A percentile compares a stretch with the other conserved stretches of the same genome.
These are phyloP conservation scores for Leishmania arabica DNA, from an alignment of 208 protist genomes.

Conservation along the genomic window DNA sequence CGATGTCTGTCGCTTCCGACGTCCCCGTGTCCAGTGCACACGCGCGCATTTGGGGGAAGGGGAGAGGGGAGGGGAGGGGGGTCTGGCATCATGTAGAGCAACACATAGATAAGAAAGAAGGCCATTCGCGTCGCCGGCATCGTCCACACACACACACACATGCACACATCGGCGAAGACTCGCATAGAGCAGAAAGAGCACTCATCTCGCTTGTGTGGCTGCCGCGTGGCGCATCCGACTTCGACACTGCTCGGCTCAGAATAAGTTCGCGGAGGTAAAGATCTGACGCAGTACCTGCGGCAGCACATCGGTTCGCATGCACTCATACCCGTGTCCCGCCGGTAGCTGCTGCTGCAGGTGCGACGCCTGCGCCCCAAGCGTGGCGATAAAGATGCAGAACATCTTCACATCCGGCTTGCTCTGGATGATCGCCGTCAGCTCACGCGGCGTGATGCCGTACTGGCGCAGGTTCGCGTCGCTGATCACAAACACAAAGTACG, in stretches of 20 bases:
- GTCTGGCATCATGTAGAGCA: not conserved
- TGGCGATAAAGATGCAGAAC: slow-evolving; percentile 93
- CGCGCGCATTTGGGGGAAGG: not conserved
- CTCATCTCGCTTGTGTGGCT: not conserved
- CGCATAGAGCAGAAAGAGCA: not conserved
- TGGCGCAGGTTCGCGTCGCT: slow-evolving; percentile 94
- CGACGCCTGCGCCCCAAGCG: slow-evolving; percentile 80
- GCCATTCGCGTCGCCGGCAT: not conserved
- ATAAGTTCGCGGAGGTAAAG: slow-evolving; percentile 74
- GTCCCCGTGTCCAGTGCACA: no score
- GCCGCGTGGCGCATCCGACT: not conserved
- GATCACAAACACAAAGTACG: slow-evolving; percentile 94
- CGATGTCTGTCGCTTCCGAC: no score
- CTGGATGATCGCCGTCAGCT: slow-evolving; percentile 73
- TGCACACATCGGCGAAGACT: not conserved
- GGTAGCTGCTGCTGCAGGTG: slow-evolving; percentile 75
- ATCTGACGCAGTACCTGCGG: slow-evolving; percentile 91
- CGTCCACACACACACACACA: not conserved
- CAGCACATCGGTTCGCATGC: slow-evolving; percentile 83
- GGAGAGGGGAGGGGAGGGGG: not conserved
- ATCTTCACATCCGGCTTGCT: slow-evolving; percentile 83
- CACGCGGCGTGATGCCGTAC: slow-evolving; percentile 89
- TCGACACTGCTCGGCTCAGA: slow-evolving; percentile 32
- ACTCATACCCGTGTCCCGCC: slow-evolving; percentile 85
- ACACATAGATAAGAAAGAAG: not conserved